Evolutionary conservation across 2,329 filamentous ascomycete species (phyloP), one percentile per base, ranked within the genome.

Genomic region (Aspergillus latus): DNA sequence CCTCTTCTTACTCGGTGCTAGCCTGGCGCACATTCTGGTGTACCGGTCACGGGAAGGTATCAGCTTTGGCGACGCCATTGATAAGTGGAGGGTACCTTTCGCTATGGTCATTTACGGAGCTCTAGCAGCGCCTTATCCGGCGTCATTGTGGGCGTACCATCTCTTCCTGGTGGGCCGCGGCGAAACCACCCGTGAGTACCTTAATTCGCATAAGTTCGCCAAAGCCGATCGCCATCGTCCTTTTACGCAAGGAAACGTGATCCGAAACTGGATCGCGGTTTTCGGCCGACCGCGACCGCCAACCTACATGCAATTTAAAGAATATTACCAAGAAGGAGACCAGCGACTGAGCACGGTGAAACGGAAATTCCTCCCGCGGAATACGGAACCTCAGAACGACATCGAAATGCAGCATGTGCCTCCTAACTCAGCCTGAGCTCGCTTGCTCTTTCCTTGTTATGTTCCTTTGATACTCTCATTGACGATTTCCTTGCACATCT

Each of bases 141-240:
- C 87, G 40, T 90, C 91, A 43, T 78, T 99, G 5, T 90, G 87
- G 79, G 83, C 84, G 21, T 99, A 99, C 72, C 94, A 99, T 74
- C 71, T 97, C 46, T 97, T 96, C 76, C 81, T 99, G 43, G 91
- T 95, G 77, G 88, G 86, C 5, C 83, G 93, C 32, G 94, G 93
- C 48, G 93, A 99, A 78, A 99, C 93, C 0, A 99, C 94, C 0
- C 83, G 94, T 64, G 94, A 99, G 74, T 97, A 96, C 72, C 85
- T 99, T 62, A 96, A 96, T 75, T 92, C 89, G 4, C 91, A 96
- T 75, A 97, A 97, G 74, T 97, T 99, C 71, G 79, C 88, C 61
- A 95, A 94, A 76, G 88, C 88, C 65, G 93, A 99, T 71, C 86
- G 94, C 10, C 95, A 96, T 74, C 82, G 92, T 43, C 91, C 94